Evolutionary conservation across 1,284 basidiomycete species (phyloP).

Genomic region (Stygiomarasmius scandens): DNA sequence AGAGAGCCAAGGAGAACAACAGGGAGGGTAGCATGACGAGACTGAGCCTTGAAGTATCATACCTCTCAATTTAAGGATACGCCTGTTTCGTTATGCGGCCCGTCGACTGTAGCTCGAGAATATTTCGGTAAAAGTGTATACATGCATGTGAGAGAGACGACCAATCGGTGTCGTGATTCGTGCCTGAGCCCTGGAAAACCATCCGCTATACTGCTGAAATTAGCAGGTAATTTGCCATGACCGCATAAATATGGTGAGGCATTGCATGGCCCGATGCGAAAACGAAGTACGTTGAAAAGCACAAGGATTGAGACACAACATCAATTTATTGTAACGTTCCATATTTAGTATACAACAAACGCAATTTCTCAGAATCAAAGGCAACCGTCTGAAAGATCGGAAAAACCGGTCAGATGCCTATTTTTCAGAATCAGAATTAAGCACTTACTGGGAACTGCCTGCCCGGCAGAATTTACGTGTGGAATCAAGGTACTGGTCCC

Average conservation of each 20-base stretch:
- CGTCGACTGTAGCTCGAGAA: background rate
- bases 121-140: background rate
- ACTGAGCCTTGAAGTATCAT: background rate
- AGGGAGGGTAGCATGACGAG: slow-evolving; percentile 13
- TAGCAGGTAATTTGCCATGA: no score
- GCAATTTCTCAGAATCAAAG: background rate
- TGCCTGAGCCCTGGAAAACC: no score
- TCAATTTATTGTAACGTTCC: background rate
- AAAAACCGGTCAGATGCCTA: background rate
- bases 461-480: slow-evolving; percentile 38
- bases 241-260: no score
- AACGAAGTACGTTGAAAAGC: no score
- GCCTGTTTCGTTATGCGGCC: background rate
- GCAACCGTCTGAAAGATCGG: background rate
- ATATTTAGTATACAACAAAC: background rate
- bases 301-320: background rate
- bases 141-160: background rate
- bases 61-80: background rate
- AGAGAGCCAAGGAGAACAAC: slow-evolving; percentile 18
- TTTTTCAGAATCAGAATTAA: background rate
- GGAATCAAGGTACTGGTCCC: slow-evolving; percentile 30
- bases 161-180: background rate
- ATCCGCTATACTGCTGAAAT: no score
- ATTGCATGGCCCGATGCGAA: no score
- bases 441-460: slow-evolving; percentile 36